A percentile compares a stretch with the other conserved stretches of the same genome.
Evolutionary conservation across 2,329 filamentous ascomycete genomes (phyloP).

Genomic region (Venturia pyrina): DNA sequence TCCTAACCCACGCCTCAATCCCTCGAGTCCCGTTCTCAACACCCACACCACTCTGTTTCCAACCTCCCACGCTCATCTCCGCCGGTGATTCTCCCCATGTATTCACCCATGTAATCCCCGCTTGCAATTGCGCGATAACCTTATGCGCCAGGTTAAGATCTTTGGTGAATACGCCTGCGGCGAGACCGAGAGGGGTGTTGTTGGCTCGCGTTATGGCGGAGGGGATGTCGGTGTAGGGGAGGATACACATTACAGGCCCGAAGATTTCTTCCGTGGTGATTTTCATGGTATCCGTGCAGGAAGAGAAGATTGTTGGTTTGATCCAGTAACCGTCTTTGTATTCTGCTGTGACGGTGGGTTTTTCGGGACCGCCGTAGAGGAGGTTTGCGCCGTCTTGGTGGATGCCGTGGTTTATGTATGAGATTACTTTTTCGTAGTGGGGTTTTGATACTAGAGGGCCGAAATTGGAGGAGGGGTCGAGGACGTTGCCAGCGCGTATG

Average conservation of each 20-base stretch:
- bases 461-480: conserved; percentile 66
- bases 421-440: conserved; percentile 68
- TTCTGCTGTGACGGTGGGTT: conserved; percentile 37
- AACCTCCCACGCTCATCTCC: conserved; percentile 86
- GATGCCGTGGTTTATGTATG: conserved; percentile 67
- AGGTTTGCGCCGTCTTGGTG: conserved; percentile 63
- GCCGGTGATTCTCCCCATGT: conserved; percentile 88
- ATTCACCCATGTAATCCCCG: conserved; percentile 87
- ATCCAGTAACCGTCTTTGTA: conserved; percentile 67
- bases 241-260: conserved; percentile 74
- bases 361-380: conserved; percentile 59
- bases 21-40: conserved; percentile 78
- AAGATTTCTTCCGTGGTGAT: conserved; percentile 81
- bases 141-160: conserved; percentile 65
- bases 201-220: conserved; percentile 67
- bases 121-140: conserved; percentile 61
- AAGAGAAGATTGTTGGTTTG: conserved; percentile 71
- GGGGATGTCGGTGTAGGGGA: conserved; percentile 61
- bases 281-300: conserved; percentile 74
- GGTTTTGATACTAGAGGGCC: conserved; percentile 68
- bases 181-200: conserved; percentile 65
- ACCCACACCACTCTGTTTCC: conserved; percentile 82
- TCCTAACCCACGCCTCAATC: conserved; percentile 71
- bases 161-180: conserved; percentile 72
- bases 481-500: conserved; percentile 62